phyloP scores from a whole-genome alignment of 495 filamentous ascomycete species.

The Aspergillus sparsus region DNA sequence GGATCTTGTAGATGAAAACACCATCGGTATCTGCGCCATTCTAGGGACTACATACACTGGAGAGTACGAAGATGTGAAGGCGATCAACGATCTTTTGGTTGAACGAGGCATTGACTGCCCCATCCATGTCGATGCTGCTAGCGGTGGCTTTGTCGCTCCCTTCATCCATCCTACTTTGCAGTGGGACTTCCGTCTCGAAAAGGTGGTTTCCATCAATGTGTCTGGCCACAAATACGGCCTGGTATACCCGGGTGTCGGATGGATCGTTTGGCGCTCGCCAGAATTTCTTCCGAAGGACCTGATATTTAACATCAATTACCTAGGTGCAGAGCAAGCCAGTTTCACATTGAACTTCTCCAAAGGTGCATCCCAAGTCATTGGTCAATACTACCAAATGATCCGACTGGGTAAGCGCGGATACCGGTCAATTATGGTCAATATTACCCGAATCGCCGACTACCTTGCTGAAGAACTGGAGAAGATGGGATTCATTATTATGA shows the following conservation, averaged over 20 bases:
- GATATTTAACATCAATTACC: conserved; percentile 98
- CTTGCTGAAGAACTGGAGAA: conserved; percentile 66
- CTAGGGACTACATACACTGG: conserved; percentile 91
- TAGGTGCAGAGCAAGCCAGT: conserved; percentile 88
- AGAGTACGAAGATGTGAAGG: conserved; percentile 91
- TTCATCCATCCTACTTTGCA: conserved; percentile 76
- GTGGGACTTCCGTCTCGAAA: conserved; percentile 87
- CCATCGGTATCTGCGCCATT: conserved; percentile 89
- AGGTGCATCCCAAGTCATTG: conserved; percentile 88
- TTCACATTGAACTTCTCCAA: conserved; percentile 97
- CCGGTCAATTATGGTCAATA: conserved; percentile 82
- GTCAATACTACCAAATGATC: conserved; percentile 95
- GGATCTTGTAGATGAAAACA: conserved; percentile 86
- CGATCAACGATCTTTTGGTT: conserved; percentile 78
- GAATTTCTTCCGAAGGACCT: conserved; percentile 85
- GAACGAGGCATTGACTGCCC: conserved; percentile 72
- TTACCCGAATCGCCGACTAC: conserved; percentile 84
- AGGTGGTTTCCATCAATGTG: conserved; percentile 89
- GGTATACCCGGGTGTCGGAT: conserved; percentile 87
- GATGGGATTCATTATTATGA: conserved; percentile 86
- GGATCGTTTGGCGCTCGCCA: conserved; percentile 85
- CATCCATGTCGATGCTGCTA: conserved; percentile 91
- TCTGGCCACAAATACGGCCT: conserved; percentile 86
- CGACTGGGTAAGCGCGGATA: conserved; percentile 92
- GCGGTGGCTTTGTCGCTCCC: conserved; percentile 86